Percentiles rank a stretch among this genome's conserved stretches.
Evolutionary conservation across 805 yeast species (phyloP).

Genomic region (Spathaspora boniae): DNA sequence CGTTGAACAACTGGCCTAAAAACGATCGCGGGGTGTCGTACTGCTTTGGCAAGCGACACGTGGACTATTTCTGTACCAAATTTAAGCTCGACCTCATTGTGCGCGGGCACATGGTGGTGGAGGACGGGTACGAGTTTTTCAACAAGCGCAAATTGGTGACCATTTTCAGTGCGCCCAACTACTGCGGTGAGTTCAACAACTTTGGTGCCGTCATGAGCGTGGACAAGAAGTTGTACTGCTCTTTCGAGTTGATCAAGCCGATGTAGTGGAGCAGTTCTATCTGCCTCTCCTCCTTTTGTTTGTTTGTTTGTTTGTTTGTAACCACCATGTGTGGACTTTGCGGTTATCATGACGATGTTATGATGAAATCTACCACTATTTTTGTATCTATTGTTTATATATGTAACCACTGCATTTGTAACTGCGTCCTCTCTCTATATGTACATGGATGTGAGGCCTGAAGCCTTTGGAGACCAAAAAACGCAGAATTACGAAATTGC

Average conservation of each 20-base stretch:
- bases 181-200: slow-evolving; percentile 77
- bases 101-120: slow-evolving; percentile 87
- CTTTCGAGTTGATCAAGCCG: slow-evolving; percentile 69
- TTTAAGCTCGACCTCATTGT: slow-evolving; percentile 76
- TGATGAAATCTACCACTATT: too few species aligned
- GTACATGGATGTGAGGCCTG: too few species aligned
- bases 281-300: too few species aligned
- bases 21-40: slow-evolving; percentile 83
- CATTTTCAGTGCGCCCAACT: slow-evolving; percentile 79
- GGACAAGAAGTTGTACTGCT: slow-evolving; percentile 62
- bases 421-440: too few species aligned
- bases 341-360: too few species aligned
- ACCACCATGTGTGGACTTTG: too few species aligned
- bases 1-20: slow-evolving; percentile 62
- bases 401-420: too few species aligned
- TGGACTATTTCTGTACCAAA: slow-evolving; percentile 60
- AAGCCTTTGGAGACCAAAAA: too few species aligned
- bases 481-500: not conserved
- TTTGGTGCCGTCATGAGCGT: slow-evolving; percentile 81
- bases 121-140: slow-evolving; percentile 83
- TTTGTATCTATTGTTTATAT: too few species aligned
- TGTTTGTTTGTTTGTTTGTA: too few species aligned
- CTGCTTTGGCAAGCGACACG: slow-evolving; percentile 70
- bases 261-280: not conserved
- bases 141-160: slow-evolving; percentile 72